Evolutionary conservation across 2,329 filamentous ascomycete species (phyloP).

Genomic region (Paraphaeosphaeria minitans): DNA sequence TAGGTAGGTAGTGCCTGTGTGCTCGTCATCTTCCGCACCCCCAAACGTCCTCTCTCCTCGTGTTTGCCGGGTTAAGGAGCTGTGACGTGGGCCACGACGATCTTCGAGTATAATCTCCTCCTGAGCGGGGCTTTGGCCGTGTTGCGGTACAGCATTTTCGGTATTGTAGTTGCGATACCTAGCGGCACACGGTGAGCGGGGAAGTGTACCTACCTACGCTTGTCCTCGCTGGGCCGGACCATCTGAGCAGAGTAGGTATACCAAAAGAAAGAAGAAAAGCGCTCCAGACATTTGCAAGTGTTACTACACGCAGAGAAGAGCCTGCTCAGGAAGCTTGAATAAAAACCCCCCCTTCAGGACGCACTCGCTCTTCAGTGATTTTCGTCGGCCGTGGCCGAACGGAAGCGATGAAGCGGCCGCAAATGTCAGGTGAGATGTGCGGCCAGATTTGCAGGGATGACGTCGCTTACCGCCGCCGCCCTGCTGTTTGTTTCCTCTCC

Average conservation of each 20-base stretch:
- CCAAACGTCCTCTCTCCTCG: not conserved
- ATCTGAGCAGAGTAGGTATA: no score
- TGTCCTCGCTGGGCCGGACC: not conserved
- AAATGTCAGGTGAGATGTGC: conserved; percentile 14
- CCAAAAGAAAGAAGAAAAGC: not conserved
- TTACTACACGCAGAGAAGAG: not conserved
- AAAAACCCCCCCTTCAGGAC: not conserved
- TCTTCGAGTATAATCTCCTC: not conserved
- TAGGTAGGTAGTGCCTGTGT: not conserved
- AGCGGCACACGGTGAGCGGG: not conserved
- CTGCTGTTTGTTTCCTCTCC: not conserved
- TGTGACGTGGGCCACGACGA: not conserved
- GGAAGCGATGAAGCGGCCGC: not conserved
- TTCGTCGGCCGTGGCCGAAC: conserved; percentile 12
- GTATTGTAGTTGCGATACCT: not conserved
- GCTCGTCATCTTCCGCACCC: not conserved
- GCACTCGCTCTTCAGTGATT: not conserved
- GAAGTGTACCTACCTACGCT: not conserved
- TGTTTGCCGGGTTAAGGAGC: not conserved
- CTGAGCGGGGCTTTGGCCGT: not conserved
- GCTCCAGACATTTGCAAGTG: no score
- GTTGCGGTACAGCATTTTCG: not conserved
- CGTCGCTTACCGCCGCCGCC: conserved; percentile 6
- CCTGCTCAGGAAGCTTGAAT: not conserved
- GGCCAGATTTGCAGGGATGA: conserved; percentile 1